phyloP scores from a whole-genome alignment of 306 rosid species.

The Citrullus colocynthis region DNA sequence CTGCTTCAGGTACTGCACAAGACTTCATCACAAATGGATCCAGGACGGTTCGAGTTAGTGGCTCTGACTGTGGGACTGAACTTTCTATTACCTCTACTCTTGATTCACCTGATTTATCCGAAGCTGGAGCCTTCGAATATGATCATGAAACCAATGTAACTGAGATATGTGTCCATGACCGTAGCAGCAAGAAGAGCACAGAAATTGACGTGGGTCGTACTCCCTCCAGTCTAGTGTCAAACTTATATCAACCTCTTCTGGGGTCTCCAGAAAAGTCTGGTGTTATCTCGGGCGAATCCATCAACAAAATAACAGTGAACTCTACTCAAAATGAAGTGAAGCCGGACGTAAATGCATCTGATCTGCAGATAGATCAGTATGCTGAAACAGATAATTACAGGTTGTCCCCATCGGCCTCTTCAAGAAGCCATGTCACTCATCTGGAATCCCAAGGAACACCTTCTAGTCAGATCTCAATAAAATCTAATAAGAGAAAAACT shows the following conservation, averaged over 20 bases:
- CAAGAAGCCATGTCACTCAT: slow-evolving; percentile 52
- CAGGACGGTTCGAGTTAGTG: slow-evolving; percentile 28
- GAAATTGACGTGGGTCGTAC: slow-evolving; percentile 28
- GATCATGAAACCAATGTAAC: slow-evolving; percentile 39
- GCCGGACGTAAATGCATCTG: slow-evolving; percentile 28
- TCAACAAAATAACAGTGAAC: slow-evolving; percentile 19
- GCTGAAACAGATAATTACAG: slow-evolving; percentile 21
- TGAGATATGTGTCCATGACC: slow-evolving; percentile 31
- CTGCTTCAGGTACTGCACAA: slow-evolving; percentile 30
- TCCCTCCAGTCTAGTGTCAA: slow-evolving; percentile 25
- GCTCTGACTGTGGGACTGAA: slow-evolving; percentile 78
- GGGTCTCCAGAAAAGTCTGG: slow-evolving; percentile 31
- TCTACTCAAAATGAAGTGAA: slow-evolving; percentile 20
- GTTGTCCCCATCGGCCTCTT: slow-evolving; percentile 59
- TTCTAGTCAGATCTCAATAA: slow-evolving; percentile 74
- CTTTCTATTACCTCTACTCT: slow-evolving; percentile 80
- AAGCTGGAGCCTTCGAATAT: slow-evolving; percentile 35
- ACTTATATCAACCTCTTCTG: slow-evolving; percentile 12
- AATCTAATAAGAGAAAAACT: slow-evolving; percentile 30
- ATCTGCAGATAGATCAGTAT: slow-evolving; percentile 23
- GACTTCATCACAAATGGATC: slow-evolving; percentile 34
- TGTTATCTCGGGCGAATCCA: slow-evolving; percentile 16
- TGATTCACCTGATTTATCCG: slow-evolving; percentile 77
- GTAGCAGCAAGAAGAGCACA: slow-evolving; percentile 11
- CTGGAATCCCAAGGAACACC: slow-evolving; percentile 91